Conservation (phyloP, 129 eudicot species). For the Flaveria robusta region DNA sequence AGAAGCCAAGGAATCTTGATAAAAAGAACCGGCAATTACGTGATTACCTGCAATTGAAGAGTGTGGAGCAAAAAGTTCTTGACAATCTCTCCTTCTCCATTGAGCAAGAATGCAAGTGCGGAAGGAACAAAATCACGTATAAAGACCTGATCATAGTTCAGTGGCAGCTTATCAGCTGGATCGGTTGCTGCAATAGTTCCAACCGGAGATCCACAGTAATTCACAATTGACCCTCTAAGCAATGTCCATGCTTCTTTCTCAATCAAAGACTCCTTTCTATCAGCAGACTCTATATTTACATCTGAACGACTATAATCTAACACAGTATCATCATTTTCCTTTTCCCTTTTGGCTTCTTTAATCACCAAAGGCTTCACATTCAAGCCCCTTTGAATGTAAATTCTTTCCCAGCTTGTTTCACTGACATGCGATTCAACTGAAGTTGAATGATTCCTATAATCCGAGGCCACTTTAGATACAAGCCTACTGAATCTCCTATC, state of each 20-base stretch:
- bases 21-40: not conserved
- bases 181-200: constrained; percentile 95
- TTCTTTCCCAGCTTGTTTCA: constrained; percentile 62
- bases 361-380: constrained; percentile 67
- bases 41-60: constrained; percentile 82
- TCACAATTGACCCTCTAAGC: constrained; percentile 67
- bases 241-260: constrained; percentile 86
- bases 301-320: constrained; percentile 28
- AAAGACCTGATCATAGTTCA: constrained; percentile 94
- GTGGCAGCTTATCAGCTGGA: constrained; percentile 81
- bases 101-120: constrained; percentile 89
- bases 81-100: constrained; percentile 91
- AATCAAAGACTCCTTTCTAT: constrained; percentile 53
- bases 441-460: constrained; percentile 69
- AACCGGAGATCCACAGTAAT: constrained; percentile 81
- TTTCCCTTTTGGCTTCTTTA: constrained; percentile 42
- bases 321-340: constrained; percentile 31
- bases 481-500: constrained; percentile 36
- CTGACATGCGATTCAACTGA: constrained; percentile 57
- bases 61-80: constrained; percentile 93
- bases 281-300: constrained; percentile 37
- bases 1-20: not conserved
- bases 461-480: constrained; percentile 70
- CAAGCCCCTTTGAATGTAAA: constrained; percentile 71
- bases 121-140: constrained; percentile 95